Percentiles rank a stretch among this genome's conserved stretches.
Evolutionary conservation across 805 yeast species (phyloP).

Genomic region (Starmera quercuum): DNA sequence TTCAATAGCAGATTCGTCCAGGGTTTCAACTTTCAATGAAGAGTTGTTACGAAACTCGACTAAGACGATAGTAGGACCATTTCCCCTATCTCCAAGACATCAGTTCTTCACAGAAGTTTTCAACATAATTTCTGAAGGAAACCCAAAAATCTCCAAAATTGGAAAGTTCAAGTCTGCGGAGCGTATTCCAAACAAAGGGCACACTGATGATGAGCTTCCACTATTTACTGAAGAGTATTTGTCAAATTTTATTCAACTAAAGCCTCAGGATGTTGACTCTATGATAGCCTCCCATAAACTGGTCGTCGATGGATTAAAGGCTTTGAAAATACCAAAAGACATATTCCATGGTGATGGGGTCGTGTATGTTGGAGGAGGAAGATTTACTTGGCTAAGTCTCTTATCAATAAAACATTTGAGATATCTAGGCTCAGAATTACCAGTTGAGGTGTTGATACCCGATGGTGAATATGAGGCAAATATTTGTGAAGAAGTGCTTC

Average conservation of each 20-base stretch:
- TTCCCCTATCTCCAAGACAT: background rate
- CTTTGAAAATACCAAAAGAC: background rate
- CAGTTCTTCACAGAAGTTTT: background rate
- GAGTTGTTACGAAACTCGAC: too few species aligned
- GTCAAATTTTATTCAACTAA: background rate
- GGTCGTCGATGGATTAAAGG: background rate
- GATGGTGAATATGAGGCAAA: conserved; percentile 60
- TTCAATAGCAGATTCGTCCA: too few species aligned
- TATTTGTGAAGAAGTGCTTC: conserved; percentile 52
- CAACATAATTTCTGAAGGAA: background rate
- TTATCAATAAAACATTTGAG: conserved; percentile 55
- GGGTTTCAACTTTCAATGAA: too few species aligned
- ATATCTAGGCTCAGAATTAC: conserved; percentile 51
- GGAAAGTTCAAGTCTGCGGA: background rate
- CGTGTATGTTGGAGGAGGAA: conserved; percentile 75
- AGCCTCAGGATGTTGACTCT: background rate
- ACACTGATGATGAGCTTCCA: background rate
- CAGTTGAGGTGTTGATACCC: conserved; percentile 72
- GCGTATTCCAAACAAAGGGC: background rate
- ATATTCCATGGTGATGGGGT: conserved; percentile 34
- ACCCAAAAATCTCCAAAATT: background rate
- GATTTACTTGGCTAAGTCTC: conserved; percentile 62
- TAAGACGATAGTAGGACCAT: too few species aligned
- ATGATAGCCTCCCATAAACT: background rate
- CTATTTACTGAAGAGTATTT: background rate